Base-by-base conservation (phyloP, 768 basidiomycete genomes). In the Xanthoconium stramineum region DNA sequence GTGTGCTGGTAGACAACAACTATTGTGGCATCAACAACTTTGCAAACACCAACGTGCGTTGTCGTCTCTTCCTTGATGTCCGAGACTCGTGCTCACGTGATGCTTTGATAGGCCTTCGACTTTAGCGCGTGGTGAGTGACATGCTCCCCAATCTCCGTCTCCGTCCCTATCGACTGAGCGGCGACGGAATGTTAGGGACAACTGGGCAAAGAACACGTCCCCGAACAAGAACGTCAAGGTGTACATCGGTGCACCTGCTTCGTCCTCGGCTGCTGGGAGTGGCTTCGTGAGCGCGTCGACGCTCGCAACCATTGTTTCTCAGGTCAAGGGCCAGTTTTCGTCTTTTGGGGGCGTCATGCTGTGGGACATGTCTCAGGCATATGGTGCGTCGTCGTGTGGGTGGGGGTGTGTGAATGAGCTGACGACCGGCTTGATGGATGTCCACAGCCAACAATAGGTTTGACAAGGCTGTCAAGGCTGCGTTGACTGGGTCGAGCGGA, bases 341-440 rank as follows among this genome's bases (percentile, higher is more conserved):
- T 76, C 77, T 12, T 80, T 80, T 65, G 79, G 79, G 0, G 79
- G 79, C 9, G 71, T 78, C 32, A 64, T 70, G 70, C 40, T 70
- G 40, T 79, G 76, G 76, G 78, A 78, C 55, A 74, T 71, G 3
- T 80, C 76, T 9, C 75, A 79, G 65, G 79, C 79, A 5, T 73
- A 75, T 37, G 67, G 79, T 79, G 13, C n/a, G 61, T 50, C 35
- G 2, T 24, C 20, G 40, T 17, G 38, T 6, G 38, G 2, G 7
- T 37, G 36, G 7, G 3, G 33, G 6, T 6, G 33, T 44, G 29
- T 5, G 11, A 12, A 6, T 30, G 32, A 6, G 35, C 29, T 30
- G 32, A 43, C 37, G 20, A 17, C 14, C 0, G 48, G 1, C 12
- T 20, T 11, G 36, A 30, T 48, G 24, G 24, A 4, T 24, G 24